Evolutionary conservation across 257 asterid species (phyloP).

Genomic region (Nicotiana noctiflora): DNA sequence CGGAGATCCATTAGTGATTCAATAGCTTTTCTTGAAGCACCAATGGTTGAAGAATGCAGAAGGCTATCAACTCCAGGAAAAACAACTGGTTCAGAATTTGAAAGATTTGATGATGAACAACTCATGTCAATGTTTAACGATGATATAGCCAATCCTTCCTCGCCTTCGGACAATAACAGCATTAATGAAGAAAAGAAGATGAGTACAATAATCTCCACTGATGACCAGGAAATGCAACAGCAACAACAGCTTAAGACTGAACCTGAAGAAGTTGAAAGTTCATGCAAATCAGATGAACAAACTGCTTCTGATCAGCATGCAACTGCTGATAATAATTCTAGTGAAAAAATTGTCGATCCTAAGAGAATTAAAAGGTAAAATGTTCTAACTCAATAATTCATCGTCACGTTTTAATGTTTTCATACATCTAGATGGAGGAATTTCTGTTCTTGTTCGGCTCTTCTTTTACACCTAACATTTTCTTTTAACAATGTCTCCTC

Average conservation of each 20-base stretch:
- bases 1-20: conserved; percentile 77
- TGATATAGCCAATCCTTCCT: conserved; percentile 46
- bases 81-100: conserved; percentile 31
- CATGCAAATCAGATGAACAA: conserved; percentile 48
- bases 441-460: not conserved
- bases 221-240: conserved; percentile 16
- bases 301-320: conserved; percentile 16
- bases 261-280: conserved; percentile 64
- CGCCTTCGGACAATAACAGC: conserved; percentile 79
- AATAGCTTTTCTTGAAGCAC: conserved; percentile 61
- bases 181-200: conserved; percentile 37
- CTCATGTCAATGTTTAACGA: conserved; percentile 77
- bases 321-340: conserved; percentile 27
- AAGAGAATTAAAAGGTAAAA: conserved; percentile 78
- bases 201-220: not conserved
- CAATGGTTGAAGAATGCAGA: conserved; percentile 61
- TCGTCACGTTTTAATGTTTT: no score
- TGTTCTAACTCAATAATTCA: not conserved
- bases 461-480: not conserved
- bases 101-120: conserved; percentile 77
- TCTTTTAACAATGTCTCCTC: not conserved
- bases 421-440: no score
- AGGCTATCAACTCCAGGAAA: conserved; percentile 29
- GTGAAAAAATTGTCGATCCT: conserved; percentile 59
- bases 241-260: conserved; percentile 45